phyloP scores from a whole-genome alignment of 139 green algal species.

The Chlamydomonas schloesseri region DNA sequence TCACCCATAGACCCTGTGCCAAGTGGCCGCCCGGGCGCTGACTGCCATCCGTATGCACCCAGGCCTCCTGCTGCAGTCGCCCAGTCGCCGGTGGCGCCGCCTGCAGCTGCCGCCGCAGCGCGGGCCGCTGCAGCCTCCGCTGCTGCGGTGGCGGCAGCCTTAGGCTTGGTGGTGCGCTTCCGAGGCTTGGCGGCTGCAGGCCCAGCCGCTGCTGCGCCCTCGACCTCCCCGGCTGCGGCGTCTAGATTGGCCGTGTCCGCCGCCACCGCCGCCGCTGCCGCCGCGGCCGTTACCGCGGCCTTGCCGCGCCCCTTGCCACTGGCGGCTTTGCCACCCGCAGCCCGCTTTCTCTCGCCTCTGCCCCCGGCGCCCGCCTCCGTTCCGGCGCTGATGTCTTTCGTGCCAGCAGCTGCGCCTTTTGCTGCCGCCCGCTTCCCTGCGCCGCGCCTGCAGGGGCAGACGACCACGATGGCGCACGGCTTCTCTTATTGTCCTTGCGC shows the following conservation, averaged over 20 bases:
- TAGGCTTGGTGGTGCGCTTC: conserved; percentile 9
- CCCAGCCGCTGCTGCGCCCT: not conserved
- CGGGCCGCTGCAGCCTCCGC: too few relatives aligned
- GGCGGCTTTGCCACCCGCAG: too few relatives aligned
- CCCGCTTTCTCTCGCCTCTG: too few relatives aligned
- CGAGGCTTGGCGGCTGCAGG: not conserved
- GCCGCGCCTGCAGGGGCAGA: too few relatives aligned
- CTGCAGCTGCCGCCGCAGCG: not conserved
- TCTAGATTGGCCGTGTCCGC: not conserved
- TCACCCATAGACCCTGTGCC: not conserved
- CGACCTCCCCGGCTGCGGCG: too few relatives aligned
- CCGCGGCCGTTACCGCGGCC: not conserved
- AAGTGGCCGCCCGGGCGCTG: too few relatives aligned
- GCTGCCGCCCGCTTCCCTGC: not conserved
- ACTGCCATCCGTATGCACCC: too few relatives aligned
- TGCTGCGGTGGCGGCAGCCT: not conserved
- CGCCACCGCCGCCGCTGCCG: not conserved
- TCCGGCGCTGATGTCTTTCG: too few relatives aligned
- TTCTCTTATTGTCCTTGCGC: too few relatives aligned
- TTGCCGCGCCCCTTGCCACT: not conserved
- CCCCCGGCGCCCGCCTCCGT: too few relatives aligned
- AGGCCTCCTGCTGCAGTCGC: too few relatives aligned
- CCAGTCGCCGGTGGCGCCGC: not conserved
- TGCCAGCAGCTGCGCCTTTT: not conserved
- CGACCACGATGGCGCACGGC: too few relatives aligned